Conservation (phyloP, 306 rosid species). For the Malus orientalis region DNA sequence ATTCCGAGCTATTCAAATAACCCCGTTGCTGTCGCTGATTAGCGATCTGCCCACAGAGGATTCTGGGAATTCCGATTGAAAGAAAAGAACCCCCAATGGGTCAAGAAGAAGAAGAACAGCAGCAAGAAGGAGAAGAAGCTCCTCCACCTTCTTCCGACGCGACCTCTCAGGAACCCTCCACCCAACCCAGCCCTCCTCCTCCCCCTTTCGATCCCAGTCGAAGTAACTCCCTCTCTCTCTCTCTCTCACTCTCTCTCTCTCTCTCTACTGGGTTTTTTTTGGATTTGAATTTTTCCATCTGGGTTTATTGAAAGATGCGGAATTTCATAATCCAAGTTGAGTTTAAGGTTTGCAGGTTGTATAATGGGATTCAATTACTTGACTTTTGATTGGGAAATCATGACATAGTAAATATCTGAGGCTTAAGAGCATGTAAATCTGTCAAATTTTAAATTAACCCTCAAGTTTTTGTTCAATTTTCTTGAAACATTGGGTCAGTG, state of each 20-base stretch:
- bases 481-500: not conserved
- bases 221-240: constrained; percentile 18
- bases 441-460: not conserved
- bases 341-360: not conserved
- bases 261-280: not conserved
- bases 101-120: not conserved
- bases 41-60: not conserved
- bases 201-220: constrained; percentile 60
- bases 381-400: not conserved
- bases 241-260: not conserved
- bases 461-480: not conserved
- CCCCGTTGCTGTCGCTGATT: not conserved
- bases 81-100: not conserved
- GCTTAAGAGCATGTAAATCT: not conserved
- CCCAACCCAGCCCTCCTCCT: constrained; percentile 8
- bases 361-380: not conserved
- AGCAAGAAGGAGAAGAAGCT: constrained; percentile 11
- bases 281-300: not conserved
- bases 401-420: not conserved
- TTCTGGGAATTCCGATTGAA: not conserved
- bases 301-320: constrained; percentile 7
- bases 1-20: not conserved
- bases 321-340: not conserved
- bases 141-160: constrained; percentile 18
- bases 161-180: constrained; percentile 3